A percentile compares a stretch with the other conserved stretches of the same genome.
These are phyloP conservation scores for Zygnema circumcarinatum DNA, from an alignment of 139 green algal genomes.

Conservation along the genomic window DNA sequence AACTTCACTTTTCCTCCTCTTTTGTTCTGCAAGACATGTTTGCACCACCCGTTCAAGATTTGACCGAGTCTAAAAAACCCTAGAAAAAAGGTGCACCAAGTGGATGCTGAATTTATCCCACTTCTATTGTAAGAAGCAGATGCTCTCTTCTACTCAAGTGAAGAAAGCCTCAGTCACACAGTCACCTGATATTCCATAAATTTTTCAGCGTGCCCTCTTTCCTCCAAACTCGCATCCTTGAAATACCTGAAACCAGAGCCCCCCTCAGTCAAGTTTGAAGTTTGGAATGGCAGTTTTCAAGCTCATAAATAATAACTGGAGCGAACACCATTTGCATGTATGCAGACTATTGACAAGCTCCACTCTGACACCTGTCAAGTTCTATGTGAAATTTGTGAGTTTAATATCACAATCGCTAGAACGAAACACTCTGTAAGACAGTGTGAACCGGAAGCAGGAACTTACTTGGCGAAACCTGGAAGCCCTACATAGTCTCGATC, in stretches of 20 bases:
- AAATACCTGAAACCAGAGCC: constrained; percentile 72
- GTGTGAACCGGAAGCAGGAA: background rate
- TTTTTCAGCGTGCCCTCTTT: constrained; percentile 90
- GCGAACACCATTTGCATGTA: no score
- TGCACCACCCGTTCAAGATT: background rate
- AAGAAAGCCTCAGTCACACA: no score
- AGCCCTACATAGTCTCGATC: constrained; percentile 95
- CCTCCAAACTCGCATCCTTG: constrained; percentile 75
- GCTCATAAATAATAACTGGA: no score
- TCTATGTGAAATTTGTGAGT: no score
- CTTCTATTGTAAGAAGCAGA: no score
- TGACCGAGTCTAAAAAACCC: background rate
- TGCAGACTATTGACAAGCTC: no score
- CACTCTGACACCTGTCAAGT: no score
- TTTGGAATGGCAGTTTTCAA: no score
- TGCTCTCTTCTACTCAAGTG: no score
- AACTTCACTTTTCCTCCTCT: constrained; percentile 90
- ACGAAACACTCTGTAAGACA: background rate
- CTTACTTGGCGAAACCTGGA: constrained; percentile 79
- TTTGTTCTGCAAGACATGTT: constrained; percentile 72
- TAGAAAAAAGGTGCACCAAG: no score
- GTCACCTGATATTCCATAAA: constrained; percentile 93
- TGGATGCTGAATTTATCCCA: no score
- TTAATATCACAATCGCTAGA: background rate
- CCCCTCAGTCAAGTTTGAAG: no score